These are phyloP conservation scores for Calonectria pseudoturangicola DNA, from an alignment of 2,329 filamentous ascomycete genomes.

Conservation along the genomic window DNA sequence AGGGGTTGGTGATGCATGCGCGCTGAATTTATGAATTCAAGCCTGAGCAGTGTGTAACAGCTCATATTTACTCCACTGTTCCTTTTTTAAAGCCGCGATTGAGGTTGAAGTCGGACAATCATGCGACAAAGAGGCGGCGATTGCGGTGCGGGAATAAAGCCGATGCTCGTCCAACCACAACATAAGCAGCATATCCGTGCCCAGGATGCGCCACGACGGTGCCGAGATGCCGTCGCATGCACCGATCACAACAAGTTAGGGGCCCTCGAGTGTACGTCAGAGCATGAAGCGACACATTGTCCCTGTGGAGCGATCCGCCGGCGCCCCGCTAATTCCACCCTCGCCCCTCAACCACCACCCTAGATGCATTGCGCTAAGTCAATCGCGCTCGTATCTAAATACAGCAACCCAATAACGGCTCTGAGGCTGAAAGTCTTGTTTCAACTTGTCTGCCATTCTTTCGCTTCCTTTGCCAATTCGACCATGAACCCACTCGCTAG, in stretches of 20 bases:
- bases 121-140: no score
- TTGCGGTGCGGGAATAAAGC: no score
- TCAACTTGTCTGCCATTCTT: neutral
- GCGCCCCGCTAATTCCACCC: slow-evolving; percentile 8
- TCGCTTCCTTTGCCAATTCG: slow-evolving; percentile 2
- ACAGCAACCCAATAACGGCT: slow-evolving; percentile 3
- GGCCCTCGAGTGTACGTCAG: neutral
- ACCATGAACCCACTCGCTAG: neutral
- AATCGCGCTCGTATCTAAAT: slow-evolving; percentile 12
- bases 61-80: no score
- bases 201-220: no score
- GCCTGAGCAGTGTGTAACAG: no score
- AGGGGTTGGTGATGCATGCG: no score
- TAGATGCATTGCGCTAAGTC: neutral
- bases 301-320: slow-evolving; percentile 1
- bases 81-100: no score
- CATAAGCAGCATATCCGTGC: no score
- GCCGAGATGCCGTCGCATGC: slow-evolving; percentile 9
- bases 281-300: slow-evolving; percentile 10
- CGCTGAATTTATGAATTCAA: no score
- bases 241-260: neutral
- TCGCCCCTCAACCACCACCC: neutral
- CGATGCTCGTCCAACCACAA: no score
- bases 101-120: no score
- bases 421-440: slow-evolving; percentile 1